phyloP scores from a whole-genome alignment of 176 grass and related monocot genomes.

The Musa beccarii region DNA sequence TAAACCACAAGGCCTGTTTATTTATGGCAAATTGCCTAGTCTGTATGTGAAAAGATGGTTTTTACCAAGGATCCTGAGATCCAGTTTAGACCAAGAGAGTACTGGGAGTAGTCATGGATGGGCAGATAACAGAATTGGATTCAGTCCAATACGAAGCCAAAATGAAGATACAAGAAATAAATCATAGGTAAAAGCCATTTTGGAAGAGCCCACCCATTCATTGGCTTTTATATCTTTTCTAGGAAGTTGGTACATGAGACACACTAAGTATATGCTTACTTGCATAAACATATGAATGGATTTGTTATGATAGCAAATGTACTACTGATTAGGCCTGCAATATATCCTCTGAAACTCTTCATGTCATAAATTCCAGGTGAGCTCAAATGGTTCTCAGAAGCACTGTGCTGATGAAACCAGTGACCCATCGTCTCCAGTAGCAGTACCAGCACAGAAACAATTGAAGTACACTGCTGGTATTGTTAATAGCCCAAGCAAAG shows the following conservation, averaged over 20 bases:
- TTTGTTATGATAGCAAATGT: neutral
- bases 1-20: neutral
- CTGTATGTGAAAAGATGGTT: neutral
- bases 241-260: no score
- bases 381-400: slow-evolving; percentile 54
- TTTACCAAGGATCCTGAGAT: neutral
- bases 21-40: neutral
- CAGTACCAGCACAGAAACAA: slow-evolving; percentile 92
- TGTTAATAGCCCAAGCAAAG: slow-evolving; percentile 72
- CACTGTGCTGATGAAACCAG: slow-evolving; percentile 56
- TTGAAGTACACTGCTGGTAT: slow-evolving; percentile 93
- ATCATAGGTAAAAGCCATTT: neutral
- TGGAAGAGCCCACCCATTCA: neutral
- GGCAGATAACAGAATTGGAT: neutral
- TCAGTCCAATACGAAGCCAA: no score
- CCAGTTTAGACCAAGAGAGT: no score
- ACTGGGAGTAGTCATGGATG: neutral
- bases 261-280: no score
- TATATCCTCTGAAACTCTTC: neutral
- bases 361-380: slow-evolving; percentile 41
- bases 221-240: neutral
- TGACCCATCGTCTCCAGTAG: slow-evolving; percentile 63
- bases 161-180: no score
- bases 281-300: neutral
- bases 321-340: neutral